Evolutionary conservation across 2,329 filamentous ascomycete species (phyloP).

Genomic region (Balansia obtecta): DNA sequence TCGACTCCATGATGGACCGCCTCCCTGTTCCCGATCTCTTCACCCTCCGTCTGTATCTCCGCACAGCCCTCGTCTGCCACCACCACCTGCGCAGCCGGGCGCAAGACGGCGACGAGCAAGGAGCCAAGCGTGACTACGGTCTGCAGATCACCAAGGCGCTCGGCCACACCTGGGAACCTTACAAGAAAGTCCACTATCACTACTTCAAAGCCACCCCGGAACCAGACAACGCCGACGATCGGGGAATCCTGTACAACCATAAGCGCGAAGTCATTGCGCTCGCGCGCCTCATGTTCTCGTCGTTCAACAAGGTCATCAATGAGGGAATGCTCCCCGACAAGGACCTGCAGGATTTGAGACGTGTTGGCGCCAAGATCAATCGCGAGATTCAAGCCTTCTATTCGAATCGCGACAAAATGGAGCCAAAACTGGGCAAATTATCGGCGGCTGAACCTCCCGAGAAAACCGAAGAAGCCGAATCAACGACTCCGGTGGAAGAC

Average conservation of each 20-base stretch:
- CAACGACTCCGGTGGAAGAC: conserved; percentile 7
- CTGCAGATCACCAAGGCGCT: conserved; percentile 38
- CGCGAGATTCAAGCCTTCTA: conserved; percentile 25
- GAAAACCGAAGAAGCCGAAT: conserved; percentile 12
- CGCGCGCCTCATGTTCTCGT: conserved; percentile 32
- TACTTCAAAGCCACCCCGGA: conserved; percentile 18
- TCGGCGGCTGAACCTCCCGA: background rate
- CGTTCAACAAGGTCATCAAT: conserved; percentile 30
- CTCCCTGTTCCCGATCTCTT: conserved; percentile 34
- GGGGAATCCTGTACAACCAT: conserved; percentile 19
- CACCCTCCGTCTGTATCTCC: conserved; percentile 42
- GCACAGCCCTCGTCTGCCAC: conserved; percentile 37
- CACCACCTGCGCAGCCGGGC: conserved; percentile 23
- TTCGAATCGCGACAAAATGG: conserved; percentile 19
- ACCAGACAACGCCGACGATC: conserved; percentile 13
- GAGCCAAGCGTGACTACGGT: conserved; percentile 32
- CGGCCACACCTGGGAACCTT: conserved; percentile 36
- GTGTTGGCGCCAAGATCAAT: conserved; percentile 23
- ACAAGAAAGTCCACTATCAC: conserved; percentile 26
- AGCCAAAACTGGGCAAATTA: conserved; percentile 18
- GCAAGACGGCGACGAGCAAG: conserved; percentile 17
- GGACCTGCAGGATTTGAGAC: conserved; percentile 21
- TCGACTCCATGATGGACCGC: conserved; percentile 46
- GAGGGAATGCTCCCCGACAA: conserved; percentile 26
- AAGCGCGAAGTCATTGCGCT: conserved; percentile 31